phyloP scores from a whole-genome alignment of 192 early-diverging fungal species.

The Lobosporangium transversale region DNA sequence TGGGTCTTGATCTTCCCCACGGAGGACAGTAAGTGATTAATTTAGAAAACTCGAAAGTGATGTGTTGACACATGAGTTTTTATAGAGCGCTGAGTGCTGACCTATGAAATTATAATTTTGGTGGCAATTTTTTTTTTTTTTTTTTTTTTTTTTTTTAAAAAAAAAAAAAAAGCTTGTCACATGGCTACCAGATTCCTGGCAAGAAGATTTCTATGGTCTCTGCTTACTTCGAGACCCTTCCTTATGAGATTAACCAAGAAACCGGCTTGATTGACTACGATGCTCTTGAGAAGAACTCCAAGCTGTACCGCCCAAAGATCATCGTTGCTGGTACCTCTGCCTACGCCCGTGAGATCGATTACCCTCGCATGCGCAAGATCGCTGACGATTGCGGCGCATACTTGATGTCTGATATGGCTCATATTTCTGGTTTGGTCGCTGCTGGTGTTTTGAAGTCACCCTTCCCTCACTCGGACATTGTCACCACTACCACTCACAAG shows the following conservation, averaged over 20 bases:
- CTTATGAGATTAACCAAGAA: slow-evolving; percentile 90
- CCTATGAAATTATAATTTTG: too few relatives aligned
- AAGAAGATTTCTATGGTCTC: slow-evolving; percentile 98
- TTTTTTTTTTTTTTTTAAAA: too few relatives aligned
- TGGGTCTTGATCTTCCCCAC: slow-evolving; percentile 98
- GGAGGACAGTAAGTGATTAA: slow-evolving; percentile 88
- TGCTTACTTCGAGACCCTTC: slow-evolving; percentile 95
- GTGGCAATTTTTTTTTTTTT: background rate
- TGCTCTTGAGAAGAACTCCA: slow-evolving; percentile 80
- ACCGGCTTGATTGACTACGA: slow-evolving; percentile 96
- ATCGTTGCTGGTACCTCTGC: slow-evolving; percentile 96
- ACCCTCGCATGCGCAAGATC: slow-evolving; percentile 87
- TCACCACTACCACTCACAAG: slow-evolving; percentile 99
- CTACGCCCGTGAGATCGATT: slow-evolving; percentile 96
- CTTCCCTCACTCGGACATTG: slow-evolving; percentile 94
- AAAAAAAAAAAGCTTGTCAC: slow-evolving; percentile 96
- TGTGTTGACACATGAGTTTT: background rate
- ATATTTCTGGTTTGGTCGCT: slow-evolving; percentile 91
- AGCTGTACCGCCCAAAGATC: slow-evolving; percentile 94
- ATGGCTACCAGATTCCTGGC: slow-evolving; percentile 96
- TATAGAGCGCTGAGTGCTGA: too few relatives aligned
- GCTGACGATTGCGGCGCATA: slow-evolving; percentile 86
- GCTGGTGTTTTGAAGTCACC: slow-evolving; percentile 89
- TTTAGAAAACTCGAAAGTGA: background rate
- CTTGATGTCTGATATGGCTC: slow-evolving; percentile 97